Percentiles rank a stretch among this genome's conserved stretches.
These are phyloP conservation scores for Trypanosoma avium DNA, from an alignment of 208 protist species.

Conservation along the genomic window DNA sequence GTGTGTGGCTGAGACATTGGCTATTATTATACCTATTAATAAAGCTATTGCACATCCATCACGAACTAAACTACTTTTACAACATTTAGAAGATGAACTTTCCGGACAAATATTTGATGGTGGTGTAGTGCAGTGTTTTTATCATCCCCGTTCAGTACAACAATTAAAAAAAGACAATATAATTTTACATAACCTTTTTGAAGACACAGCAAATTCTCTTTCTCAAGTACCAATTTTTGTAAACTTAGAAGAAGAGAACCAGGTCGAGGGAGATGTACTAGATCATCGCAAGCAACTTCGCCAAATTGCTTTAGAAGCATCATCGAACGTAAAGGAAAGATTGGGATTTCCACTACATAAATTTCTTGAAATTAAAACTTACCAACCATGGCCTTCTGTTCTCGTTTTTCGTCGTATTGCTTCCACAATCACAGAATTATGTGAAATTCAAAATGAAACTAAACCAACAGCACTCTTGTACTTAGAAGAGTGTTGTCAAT, in stretches of 20 bases:
- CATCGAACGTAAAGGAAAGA: background rate
- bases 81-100: constrained; percentile 59
- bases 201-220: constrained; percentile 11
- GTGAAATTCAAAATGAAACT: constrained; percentile 11
- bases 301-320: constrained; percentile 3
- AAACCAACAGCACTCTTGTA: constrained; percentile 49
- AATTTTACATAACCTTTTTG: constrained; percentile 8
- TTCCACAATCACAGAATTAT: constrained; percentile 25
- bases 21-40: constrained; percentile 16
- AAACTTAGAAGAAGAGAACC: background rate
- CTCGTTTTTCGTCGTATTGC: constrained; percentile 45
- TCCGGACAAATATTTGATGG: constrained; percentile 71
- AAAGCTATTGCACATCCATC: constrained; percentile 11
- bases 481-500: constrained; percentile 76
- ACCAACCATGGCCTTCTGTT: constrained; percentile 19
- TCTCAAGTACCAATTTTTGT: constrained; percentile 20
- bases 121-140: constrained; percentile 54
- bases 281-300: background rate
- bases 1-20: constrained; percentile 15
- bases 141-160: constrained; percentile 2
- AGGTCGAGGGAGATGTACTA: background rate
- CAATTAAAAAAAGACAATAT: background rate
- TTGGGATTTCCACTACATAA: constrained; percentile 21
- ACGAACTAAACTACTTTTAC: constrained; percentile 42
- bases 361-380: constrained; percentile 11